Evolutionary conservation across 1,139 yeast genomes (phyloP), one percentile per base, ranked within the genome.

Genomic region (Diutina siamensis): DNA sequence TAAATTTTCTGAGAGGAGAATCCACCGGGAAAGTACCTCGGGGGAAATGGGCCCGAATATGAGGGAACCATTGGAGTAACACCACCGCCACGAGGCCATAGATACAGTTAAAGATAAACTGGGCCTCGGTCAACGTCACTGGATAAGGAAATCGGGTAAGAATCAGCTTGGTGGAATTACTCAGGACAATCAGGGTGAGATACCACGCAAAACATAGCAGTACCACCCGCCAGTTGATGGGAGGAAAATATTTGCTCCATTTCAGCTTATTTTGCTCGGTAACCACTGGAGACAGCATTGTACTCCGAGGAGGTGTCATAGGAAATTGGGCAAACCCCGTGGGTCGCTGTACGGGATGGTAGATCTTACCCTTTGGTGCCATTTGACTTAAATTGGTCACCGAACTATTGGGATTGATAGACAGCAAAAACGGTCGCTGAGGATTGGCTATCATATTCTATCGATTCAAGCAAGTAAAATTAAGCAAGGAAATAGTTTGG

Each of bases 101-200:
- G 3, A 65, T 38, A 2, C 80, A 80, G 52, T 86, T 87, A 53
- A 85, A 67, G 36, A 81, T 55, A 57, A 89, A 89, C 64, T 89
- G 97, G 45, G 82, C 68, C 68, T 88, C 86, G 0, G 97, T 86
- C 48, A 89, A 71, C 0, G 95, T 82, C 9, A 87, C 79, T 1
- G 97, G 96, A 58, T 81, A 83, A 44, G 75, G 76, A 60, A 81
- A 86, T 44, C 70, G 69, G 50, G 71, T 76, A 49, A 89, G 65
- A 46, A 89, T 85, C 46, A 80, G 65, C 59, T 89, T 89, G 47
- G 94, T 80, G 42, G 92, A 71, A 54, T 87, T 86, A 54, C 82
- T 83, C 5, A 95, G 83, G 17, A 88, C 62, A 13, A 94, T 88
- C 35, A 94, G 82, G n/a, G 82, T 68, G 32, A 77, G 57, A 62